Evolutionary conservation across 352 stramenopile genomes (phyloP), one percentile per base, ranked within the genome.

Genomic region (Phytophthora cryptogea): DNA sequence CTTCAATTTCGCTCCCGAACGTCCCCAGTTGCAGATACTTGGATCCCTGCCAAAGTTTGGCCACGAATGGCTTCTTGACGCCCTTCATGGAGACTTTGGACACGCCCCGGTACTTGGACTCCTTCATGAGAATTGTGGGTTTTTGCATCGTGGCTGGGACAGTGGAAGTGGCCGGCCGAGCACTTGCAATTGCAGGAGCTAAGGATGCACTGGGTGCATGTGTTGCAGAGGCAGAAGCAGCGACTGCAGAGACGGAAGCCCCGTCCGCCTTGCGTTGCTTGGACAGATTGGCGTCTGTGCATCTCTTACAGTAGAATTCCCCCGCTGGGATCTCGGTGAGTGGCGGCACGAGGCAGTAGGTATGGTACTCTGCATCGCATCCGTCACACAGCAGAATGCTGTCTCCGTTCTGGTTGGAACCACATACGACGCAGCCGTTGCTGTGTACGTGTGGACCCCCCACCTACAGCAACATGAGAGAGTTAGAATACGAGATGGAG

Each of bases 331-430:
- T 90, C 62, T 90, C 77, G 0, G 57, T 56, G 4, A 94, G 70
- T 41, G 86, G 83, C 7, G 86, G 86, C 45, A 83, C 72, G 13
- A 94, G 80, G 68, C 86, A 94, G 58, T 92, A 91, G 10, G 62
- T 93, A 72, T 94, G 86, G 67, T 93, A 94, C 74, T 94, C 86
- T n/a, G 70, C 83, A 50, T 92, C 81, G 61, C 86, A 94, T 66
- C 85, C 83, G 54, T 94, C 86, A 32, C 86, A 94, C 8, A 94
- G 75, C 45, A 94, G 44, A 54, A 94, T 94, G 55, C 80, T 86
- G 68, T 90, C 80, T 20, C 76, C 83, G 61, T 92, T 80, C 59
- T 89, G 80, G 69, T 90, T 77, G 27, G 75, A 58, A 4, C 86
- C 72, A 53, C 86, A 94, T 27, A 89, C 72, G 26, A 81, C 72